A percentile compares a stretch with the other conserved stretches of the same genome.
phyloP scores from a whole-genome alignment of 495 filamentous ascomycete genomes.

The Pseudoneurospora amorphoporcata region DNA sequence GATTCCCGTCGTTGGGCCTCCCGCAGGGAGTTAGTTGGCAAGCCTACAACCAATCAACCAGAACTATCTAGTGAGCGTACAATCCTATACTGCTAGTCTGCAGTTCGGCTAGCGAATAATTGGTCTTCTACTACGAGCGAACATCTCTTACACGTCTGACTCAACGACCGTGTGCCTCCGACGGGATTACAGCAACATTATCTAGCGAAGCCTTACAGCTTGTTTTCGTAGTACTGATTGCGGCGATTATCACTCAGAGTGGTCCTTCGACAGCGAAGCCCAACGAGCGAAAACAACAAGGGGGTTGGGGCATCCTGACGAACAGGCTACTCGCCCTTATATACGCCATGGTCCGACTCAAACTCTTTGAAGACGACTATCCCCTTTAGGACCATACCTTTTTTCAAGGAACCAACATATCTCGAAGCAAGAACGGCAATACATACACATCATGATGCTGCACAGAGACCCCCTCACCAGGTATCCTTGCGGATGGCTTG shows the following conservation, averaged over 20 bases:
- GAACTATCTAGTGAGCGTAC: background rate
- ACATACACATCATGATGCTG: background rate
- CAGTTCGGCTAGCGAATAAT: background rate
- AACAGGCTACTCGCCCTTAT: background rate
- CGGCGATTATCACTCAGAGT: background rate
- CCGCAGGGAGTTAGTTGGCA: background rate
- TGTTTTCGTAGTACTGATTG: background rate
- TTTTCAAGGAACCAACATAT: background rate
- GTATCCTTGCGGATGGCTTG: background rate
- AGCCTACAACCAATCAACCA: background rate
- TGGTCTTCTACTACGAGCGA: background rate
- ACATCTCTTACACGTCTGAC: background rate
- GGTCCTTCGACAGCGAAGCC: background rate
- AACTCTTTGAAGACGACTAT: background rate
- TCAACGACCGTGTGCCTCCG: background rate
- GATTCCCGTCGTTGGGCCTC: background rate
- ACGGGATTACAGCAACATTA: background rate
- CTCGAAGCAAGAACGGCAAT: background rate
- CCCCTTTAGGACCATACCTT: background rate
- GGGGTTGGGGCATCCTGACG: background rate
- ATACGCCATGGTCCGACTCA: background rate
- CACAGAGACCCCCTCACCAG: background rate
- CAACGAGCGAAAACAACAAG: background rate
- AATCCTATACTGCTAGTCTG: background rate
- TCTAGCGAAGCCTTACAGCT: background rate